Base-by-base conservation (phyloP, 495 filamentous ascomycete genomes). In the Penicillium bovifimosum region DNA sequence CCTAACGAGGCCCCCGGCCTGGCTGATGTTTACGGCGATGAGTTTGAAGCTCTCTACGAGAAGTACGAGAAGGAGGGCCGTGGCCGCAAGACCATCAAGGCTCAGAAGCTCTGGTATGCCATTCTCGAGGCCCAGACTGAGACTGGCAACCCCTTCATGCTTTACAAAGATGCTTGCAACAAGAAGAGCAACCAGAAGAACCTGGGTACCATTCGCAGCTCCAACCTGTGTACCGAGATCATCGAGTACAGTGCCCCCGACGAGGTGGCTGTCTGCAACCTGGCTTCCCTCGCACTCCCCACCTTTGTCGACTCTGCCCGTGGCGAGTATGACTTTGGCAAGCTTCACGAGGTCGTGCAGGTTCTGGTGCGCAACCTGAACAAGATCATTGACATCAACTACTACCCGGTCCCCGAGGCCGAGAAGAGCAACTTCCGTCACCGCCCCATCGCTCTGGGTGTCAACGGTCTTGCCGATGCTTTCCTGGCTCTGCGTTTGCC, bases 151-250 rank as follows among this genome's bases (percentile, higher is more conserved):
- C 93, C 93, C 40, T 98, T 95, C 78, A 97, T 98, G 88, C 84
- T 96, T 49, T 98, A 98, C 85, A 98, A 98, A 78, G 93, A 98
- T 71, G 82, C 86, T 58, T 92, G 88, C 80, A 98, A 98, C 79
- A 82, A 83, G 61, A 98, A 98, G 84, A 96, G 91, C 79, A 98
- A 98, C 82, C 93, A 98, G 73, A 96, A 97, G 86, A 98, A 98
- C 67, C 80, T 98, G 28, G 93, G 93, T 40, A 96, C 91, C 40
- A 97, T 98, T 61, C 90, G 88, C 65, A 96, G 88, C 80, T 98
- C 93, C 61, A 98, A 98, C 75, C 79, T 98, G 40, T 98, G 93
- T 80, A 96, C 92, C 27, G 93, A 98, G 72, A 98, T 98, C 59
- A 79, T 98, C 53, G 93, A 98, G 74, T 98, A 98, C 80, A 91